phyloP scores from a whole-genome alignment of 345 rosid species.

The Jatropha curcas region DNA sequence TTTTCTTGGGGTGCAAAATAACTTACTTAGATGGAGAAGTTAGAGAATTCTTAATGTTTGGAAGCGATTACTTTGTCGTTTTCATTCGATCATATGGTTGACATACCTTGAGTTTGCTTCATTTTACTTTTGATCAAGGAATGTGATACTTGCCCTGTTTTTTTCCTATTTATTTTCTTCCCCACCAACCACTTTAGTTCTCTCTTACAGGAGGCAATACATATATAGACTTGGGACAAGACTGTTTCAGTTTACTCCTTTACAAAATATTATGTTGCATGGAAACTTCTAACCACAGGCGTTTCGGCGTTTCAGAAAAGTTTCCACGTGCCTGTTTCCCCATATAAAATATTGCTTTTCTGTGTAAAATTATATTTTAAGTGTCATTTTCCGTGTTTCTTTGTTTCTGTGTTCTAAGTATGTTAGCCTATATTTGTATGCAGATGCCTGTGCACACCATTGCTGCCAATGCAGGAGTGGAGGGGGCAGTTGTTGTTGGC shows the following conservation, averaged over 20 bases:
- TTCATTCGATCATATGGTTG: neutral
- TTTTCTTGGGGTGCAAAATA: neutral
- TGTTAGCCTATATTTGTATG: constrained; percentile 8
- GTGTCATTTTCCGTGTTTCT: too few species aligned
- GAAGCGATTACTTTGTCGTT: neutral
- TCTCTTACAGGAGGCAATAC: neutral
- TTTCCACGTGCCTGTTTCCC: too few species aligned
- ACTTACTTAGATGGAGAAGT: too few species aligned
- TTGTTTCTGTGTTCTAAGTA: too few species aligned
- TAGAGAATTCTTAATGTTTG: neutral
- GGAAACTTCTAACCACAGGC: too few species aligned
- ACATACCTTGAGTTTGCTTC: neutral
- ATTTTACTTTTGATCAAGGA: neutral
- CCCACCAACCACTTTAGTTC: too few species aligned
- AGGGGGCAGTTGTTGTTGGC: constrained; percentile 48
- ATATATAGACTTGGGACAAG: neutral
- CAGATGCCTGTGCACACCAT: constrained; percentile 42
- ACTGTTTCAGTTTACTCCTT: neutral
- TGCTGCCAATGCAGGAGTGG: constrained; percentile 46
- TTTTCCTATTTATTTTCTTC: neutral
- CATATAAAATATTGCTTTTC: too few species aligned
- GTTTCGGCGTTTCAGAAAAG: too few species aligned
- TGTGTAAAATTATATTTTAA: too few species aligned
- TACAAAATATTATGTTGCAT: neutral
- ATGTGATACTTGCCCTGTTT: neutral